Percentiles rank a stretch among this genome's conserved stretches.
Evolutionary conservation across 306 rosid genomes (phyloP).

Genomic region (Medicago truncatula): DNA sequence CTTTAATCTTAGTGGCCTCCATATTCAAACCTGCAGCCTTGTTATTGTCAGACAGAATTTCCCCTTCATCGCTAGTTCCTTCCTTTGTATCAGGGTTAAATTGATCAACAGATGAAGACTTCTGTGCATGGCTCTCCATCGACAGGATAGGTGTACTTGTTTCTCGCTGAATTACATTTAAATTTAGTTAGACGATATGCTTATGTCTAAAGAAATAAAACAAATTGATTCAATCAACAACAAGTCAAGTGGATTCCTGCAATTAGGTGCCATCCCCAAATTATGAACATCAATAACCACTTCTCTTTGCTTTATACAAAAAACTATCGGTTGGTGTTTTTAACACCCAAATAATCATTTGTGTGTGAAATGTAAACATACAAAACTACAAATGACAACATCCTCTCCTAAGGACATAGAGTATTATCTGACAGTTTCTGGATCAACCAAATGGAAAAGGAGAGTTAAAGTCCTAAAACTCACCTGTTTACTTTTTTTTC

Average conservation of each 20-base stretch:
- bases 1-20: slow-evolving; percentile 45
- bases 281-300: slow-evolving; percentile 29
- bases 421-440: slow-evolving; percentile 17
- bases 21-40: slow-evolving; percentile 45
- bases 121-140: slow-evolving; percentile 47
- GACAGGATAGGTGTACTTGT: slow-evolving; percentile 40
- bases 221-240: slow-evolving; percentile 20
- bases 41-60: slow-evolving; percentile 40
- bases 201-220: slow-evolving; percentile 24
- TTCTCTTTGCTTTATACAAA: slow-evolving; percentile 21
- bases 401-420: slow-evolving; percentile 1
- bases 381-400: slow-evolving; percentile 23
- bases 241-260: slow-evolving; percentile 15
- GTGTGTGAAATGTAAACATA: slow-evolving; percentile 12
- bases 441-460: slow-evolving; percentile 23
- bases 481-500: slow-evolving; percentile 72
- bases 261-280: slow-evolving; percentile 12
- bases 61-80: slow-evolving; percentile 45
- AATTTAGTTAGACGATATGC: slow-evolving; percentile 39
- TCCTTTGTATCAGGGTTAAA: slow-evolving; percentile 49
- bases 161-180: slow-evolving; percentile 55
- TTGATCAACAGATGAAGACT: slow-evolving; percentile 46
- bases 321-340: slow-evolving; percentile 18
- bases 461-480: slow-evolving; percentile 27
- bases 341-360: slow-evolving; percentile 24